phyloP scores from a whole-genome alignment of 192 early-diverging fungal genomes.

The Gryganskiella cystojenkinii region DNA sequence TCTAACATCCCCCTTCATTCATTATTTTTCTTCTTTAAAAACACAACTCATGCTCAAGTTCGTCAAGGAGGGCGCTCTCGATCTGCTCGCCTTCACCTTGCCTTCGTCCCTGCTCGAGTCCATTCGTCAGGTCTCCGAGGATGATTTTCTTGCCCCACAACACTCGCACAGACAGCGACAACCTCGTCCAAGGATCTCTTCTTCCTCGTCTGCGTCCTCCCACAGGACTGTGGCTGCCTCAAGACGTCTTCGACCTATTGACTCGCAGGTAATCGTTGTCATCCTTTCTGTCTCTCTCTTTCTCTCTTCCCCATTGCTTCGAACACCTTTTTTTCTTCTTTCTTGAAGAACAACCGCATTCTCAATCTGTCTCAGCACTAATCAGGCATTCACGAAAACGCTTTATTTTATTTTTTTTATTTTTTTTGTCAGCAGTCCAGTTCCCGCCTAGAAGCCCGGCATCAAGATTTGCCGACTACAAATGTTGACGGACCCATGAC shows the following conservation, averaged over 20 bases:
- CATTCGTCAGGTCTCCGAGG: conserved; percentile 48
- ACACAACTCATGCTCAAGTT: conserved; percentile 29
- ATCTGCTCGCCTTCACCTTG: conserved; percentile 31
- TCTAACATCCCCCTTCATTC: too few species aligned
- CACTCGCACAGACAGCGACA: conserved; percentile 17
- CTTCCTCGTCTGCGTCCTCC: not conserved
- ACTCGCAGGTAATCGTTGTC: too few species aligned
- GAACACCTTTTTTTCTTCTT: too few species aligned
- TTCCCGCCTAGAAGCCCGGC: not conserved
- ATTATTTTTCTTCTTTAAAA: too few species aligned
- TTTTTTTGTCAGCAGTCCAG: not conserved
- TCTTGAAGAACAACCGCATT: too few species aligned
- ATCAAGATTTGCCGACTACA: conserved; percentile 5
- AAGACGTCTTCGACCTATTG: too few species aligned
- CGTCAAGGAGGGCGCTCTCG: conserved; percentile 45
- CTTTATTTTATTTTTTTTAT: not conserved
- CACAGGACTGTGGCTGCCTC: not conserved
- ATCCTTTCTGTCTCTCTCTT: too few species aligned
- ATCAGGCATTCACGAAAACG: not conserved
- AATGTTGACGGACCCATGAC: too few species aligned
- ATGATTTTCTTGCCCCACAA: conserved; percentile 30
- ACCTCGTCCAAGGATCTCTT: conserved; percentile 10
- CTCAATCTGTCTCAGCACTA: not conserved
- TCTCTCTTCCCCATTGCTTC: too few species aligned
- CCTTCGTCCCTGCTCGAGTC: conserved; percentile 41